Base-by-base conservation (phyloP, 73 alveolate species). In the Symbiodinium natans region DNA sequence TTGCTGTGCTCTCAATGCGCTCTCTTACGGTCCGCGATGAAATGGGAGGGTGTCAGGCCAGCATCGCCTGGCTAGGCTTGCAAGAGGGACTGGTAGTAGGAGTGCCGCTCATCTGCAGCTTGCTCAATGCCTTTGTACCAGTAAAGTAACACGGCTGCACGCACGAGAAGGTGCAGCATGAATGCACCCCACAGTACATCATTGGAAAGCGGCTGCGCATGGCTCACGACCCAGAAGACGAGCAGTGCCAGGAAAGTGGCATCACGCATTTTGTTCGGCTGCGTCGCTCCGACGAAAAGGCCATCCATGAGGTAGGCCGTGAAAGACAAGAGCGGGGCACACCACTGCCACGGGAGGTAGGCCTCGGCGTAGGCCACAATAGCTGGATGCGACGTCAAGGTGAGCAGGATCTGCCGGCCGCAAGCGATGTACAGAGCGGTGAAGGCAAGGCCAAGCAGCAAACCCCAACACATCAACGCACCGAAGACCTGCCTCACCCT, bases 271-370 rank as follows among this genome's bases (percentile, higher is more conserved):
- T 42, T 68, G 77, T 31, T 71, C 46, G 97, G 97, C n/a, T 41
- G 83, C 27, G 88, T 82, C 36, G 97, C 97, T 11, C 97, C 97
- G 21, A 90, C 97, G 25, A 90, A 90, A 39, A 90, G 39, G 21
- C 97, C 97, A 34, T 90, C 97, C 97, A 90, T 90, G 52, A 90
- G 88, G 41, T 90, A 90, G 23, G 97, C 97, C 8, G 97, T 71
- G 77, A 90, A 71, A n/a, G 97, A 90, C n/a, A 90, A 29, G 11
- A 31, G 11, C 15, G 97, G 97, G 36, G 97, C 97, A 56, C 77
- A 84, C 97, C 97, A 90, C 59, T 90, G 97, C 97, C 97, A 90
- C 0, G 97, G 88, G 52, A 90, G 39, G 77, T 90, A 90, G 3
- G 36, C 77, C 46, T 63, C 43, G 19, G 97, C 97, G 41, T 90